Evolutionary conservation across 2,329 filamentous ascomycete genomes (phyloP), one percentile per base, ranked within the genome.

Genomic region (Fusarium bactridioides): DNA sequence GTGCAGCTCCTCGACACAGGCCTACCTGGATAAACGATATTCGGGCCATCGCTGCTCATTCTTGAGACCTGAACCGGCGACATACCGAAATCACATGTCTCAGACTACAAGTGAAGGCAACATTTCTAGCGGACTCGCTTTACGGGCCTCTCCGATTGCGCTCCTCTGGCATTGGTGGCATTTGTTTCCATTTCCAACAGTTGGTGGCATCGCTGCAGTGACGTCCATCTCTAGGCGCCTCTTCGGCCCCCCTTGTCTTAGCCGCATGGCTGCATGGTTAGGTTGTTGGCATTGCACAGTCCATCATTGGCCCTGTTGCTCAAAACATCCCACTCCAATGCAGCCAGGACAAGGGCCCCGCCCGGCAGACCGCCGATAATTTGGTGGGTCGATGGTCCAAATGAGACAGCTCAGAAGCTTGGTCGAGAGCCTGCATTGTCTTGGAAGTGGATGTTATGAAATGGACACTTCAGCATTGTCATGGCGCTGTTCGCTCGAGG

Each of bases 231-330:
- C 66, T 55, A 51, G 66, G 64, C 63, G 73, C 47, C 44, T 69
- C 59, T 70, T 65, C 40, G 57, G 57, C 67, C 65, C 29, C 72
- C 70, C 61, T 61, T 74, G 72, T 76, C 73, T 74, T 77, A 77
- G 75, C 74, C 69, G 74, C 75, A 74, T 71, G 55, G 56, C 38
- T 69, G 64, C 63, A 66, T 66, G 44, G 61, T 35, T 59, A 31
- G 72, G 44, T 61, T 48, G 57, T 77, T 77, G 69, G 51, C 67
- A 76, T 77, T 76, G 67, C 64, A 53, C 56, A 54, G 38, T 41
- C 62, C 64, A 69, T 76, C 65, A 77, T 77, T 77, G 75, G 75
- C 65, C 53, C 59, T 59, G 48, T 43, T 50, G 56, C 57, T 59
- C 51, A 37, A 58, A 58, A 66, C 47, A 73, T 76, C 74, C 71